phyloP scores from a whole-genome alignment of 345 rosid genomes.

The Sisymbrium irio region DNA sequence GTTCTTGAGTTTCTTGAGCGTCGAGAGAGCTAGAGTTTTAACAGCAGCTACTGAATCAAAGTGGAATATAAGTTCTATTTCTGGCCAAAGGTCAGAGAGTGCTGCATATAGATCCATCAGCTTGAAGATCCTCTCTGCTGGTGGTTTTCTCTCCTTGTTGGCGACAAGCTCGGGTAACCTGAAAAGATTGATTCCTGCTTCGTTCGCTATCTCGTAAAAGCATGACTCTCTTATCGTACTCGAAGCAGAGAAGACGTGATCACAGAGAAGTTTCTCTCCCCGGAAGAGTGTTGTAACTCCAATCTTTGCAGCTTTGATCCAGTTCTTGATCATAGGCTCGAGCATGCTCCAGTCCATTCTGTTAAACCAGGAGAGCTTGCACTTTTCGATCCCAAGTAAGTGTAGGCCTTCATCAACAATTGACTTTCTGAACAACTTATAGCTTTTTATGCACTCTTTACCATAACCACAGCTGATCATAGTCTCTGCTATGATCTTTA shows the following conservation, averaged over 20 bases:
- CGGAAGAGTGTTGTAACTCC: constrained; percentile 58
- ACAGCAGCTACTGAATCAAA: constrained; percentile 54
- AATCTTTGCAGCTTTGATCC: constrained; percentile 61
- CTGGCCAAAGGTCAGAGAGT: constrained; percentile 56
- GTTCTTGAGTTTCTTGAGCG: constrained; percentile 52
- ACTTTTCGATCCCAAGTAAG: constrained; percentile 52
- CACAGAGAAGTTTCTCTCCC: constrained; percentile 67
- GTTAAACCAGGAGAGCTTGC: constrained; percentile 40
- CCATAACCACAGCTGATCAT: constrained; percentile 75
- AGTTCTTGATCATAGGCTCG: constrained; percentile 54
- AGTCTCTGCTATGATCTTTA: constrained; percentile 66
- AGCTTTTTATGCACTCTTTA: constrained; percentile 59
- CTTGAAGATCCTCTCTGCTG: constrained; percentile 52
- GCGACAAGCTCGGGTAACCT: constrained; percentile 58
- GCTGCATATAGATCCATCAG: constrained; percentile 66
- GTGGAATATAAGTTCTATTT: constrained; percentile 58
- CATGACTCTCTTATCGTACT: constrained; percentile 53
- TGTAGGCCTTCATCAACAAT: constrained; percentile 61
- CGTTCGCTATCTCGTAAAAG: constrained; percentile 57
- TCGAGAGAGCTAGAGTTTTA: constrained; percentile 43
- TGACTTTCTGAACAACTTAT: constrained; percentile 55
- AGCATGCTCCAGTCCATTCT: constrained; percentile 51
- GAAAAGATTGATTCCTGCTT: constrained; percentile 59
- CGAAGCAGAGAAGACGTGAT: constrained; percentile 61
- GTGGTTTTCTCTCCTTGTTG: constrained; percentile 40